phyloP scores from a whole-genome alignment of 805 yeast genomes.

The Pichia scutulata region DNA sequence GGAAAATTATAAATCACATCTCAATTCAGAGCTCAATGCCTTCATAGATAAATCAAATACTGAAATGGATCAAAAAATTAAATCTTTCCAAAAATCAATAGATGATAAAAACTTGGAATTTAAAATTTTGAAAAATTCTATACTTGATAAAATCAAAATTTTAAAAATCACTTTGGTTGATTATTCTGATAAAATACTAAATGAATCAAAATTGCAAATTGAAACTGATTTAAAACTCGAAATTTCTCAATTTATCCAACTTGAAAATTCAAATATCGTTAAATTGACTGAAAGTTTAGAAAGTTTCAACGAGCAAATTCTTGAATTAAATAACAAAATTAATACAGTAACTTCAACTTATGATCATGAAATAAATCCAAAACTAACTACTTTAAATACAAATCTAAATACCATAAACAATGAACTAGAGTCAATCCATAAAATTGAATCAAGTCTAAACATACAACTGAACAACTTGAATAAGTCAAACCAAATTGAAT shows the following conservation, averaged over 20 bases:
- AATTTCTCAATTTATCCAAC: not conserved
- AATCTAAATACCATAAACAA: conserved; percentile 7
- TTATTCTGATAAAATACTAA: conserved; percentile 2
- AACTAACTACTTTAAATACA: not conserved
- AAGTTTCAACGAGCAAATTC: not conserved
- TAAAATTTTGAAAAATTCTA: conserved; percentile 23
- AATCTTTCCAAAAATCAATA: conserved; percentile 20
- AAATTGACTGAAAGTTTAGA: not conserved
- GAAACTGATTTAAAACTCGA: not conserved
- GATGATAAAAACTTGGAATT: conserved; percentile 27
- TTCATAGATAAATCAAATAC: not conserved
- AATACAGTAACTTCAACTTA: not conserved
- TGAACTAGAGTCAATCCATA: not conserved
- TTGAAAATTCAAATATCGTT: not conserved
- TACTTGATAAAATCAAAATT: conserved; percentile 16
- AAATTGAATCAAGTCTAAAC: not conserved
- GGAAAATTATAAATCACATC: conserved; percentile 28
- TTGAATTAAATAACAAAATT: not conserved
- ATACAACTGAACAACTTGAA: conserved; percentile 1
- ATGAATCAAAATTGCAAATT: not conserved
- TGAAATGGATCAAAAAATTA: conserved; percentile 15
- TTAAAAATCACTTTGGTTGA: conserved; percentile 1
- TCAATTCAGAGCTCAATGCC: conserved; percentile 2
- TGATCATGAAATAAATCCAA: conserved; percentile 3
- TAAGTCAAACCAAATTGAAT: conserved; percentile 8